Conservation (phyloP, 2,329 filamentous ascomycete species). For the Ophiosphaerella narmari region DNA sequence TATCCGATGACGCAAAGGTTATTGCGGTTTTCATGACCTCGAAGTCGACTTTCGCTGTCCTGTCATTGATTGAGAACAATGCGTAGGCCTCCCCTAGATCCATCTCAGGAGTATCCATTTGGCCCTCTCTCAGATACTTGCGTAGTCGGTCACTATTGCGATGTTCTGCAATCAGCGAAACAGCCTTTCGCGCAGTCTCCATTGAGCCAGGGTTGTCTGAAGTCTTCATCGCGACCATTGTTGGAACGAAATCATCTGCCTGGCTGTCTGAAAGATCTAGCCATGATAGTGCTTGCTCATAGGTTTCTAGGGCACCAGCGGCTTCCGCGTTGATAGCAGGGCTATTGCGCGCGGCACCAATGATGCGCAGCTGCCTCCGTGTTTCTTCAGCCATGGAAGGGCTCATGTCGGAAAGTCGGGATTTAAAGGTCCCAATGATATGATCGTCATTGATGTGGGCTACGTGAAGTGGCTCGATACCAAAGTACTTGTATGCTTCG, state of each 20-base stretch:
- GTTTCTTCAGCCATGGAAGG: constrained; percentile 60
- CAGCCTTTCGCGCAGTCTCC: constrained; percentile 59
- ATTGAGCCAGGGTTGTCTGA: constrained; percentile 56
- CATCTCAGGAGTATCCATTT: constrained; percentile 57
- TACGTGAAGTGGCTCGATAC: constrained; percentile 52
- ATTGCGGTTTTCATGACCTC: constrained; percentile 40
- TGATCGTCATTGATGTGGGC: constrained; percentile 58
- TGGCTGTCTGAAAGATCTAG: constrained; percentile 56
- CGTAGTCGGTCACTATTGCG: constrained; percentile 61
- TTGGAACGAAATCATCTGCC: constrained; percentile 62
- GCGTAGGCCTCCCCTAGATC: constrained; percentile 50
- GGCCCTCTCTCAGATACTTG: constrained; percentile 59
- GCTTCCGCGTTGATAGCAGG: constrained; percentile 62
- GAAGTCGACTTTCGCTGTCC: constrained; percentile 56
- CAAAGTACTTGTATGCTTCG: constrained; percentile 64
- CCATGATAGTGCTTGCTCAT: constrained; percentile 66
- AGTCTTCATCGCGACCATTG: constrained; percentile 62
- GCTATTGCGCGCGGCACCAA: constrained; percentile 64
- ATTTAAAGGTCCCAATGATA: constrained; percentile 66
- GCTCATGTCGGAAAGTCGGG: constrained; percentile 61
- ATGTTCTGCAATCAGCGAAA: constrained; percentile 62
- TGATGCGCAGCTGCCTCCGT: constrained; percentile 61
- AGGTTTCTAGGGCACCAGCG: constrained; percentile 63
- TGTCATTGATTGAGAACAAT: constrained; percentile 54
- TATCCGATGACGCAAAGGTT: constrained; percentile 49